These are phyloP conservation scores for Coffea humblotiana DNA, from an alignment of 305 asterid genomes.

Conservation along the genomic window DNA sequence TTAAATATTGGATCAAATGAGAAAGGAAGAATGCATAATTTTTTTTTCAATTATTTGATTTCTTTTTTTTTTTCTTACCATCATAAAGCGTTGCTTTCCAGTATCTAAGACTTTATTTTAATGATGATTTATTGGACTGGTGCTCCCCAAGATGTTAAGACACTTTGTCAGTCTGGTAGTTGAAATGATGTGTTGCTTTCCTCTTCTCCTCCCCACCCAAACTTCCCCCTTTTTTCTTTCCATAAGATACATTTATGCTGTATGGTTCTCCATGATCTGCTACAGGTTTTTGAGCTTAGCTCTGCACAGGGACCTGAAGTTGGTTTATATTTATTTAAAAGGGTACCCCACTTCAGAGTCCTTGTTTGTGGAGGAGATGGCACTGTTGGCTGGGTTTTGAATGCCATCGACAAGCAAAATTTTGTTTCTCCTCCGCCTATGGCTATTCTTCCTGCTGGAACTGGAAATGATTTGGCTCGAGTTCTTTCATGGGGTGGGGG, in stretches of 20 bases:
- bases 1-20: background rate
- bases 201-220: no score
- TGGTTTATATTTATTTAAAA: slow-evolving; percentile 80
- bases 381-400: slow-evolving; percentile 93
- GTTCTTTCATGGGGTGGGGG: slow-evolving; percentile 99
- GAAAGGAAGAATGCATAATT: background rate
- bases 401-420: slow-evolving; percentile 84
- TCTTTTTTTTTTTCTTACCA: background rate
- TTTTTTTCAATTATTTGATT: background rate
- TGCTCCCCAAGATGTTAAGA: background rate
- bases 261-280: background rate
- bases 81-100: background rate
- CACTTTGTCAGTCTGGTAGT: background rate
- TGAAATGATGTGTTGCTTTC: background rate
- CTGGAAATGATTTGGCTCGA: slow-evolving; percentile 98
- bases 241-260: background rate
- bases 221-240: background rate
- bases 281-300: slow-evolving; percentile 76
- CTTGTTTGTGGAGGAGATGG: slow-evolving; percentile 99
- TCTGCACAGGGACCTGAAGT: slow-evolving; percentile 83
- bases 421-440: slow-evolving; percentile 97
- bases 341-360: slow-evolving; percentile 83
- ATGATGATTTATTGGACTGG: background rate
- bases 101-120: background rate
- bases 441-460: slow-evolving; percentile 98